Conservation (phyloP, 2,329 filamentous ascomycete species). For the Neonectria magnoliae region DNA sequence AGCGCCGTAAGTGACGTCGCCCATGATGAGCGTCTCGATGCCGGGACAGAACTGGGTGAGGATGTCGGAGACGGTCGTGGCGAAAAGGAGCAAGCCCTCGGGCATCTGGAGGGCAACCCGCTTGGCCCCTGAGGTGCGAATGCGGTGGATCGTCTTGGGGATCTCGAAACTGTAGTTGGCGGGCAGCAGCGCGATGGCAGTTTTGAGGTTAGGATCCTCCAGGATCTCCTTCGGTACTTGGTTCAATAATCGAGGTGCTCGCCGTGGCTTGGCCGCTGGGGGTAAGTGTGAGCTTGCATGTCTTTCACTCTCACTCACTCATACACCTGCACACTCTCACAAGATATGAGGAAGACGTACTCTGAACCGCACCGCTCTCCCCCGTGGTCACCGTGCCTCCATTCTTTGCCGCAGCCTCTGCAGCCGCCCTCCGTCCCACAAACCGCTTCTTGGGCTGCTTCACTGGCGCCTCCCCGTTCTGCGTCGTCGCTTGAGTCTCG, state of each 20-base stretch:
- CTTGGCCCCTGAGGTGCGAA: constrained; percentile 81
- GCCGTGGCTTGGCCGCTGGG: constrained; percentile 75
- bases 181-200: constrained; percentile 86
- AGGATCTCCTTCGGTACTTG: constrained; percentile 90
- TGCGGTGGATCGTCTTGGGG: constrained; percentile 95
- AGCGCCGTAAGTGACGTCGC: constrained; percentile 97
- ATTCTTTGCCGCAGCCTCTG: constrained; percentile 65
- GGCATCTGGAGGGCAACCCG: constrained; percentile 96
- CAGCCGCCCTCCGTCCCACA: constrained; percentile 81
- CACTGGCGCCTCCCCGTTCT: constrained; percentile 55
- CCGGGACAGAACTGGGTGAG: constrained; percentile 92
- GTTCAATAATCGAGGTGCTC: constrained; percentile 84
- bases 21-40: constrained; percentile 96
- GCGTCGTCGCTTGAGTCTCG: constrained; percentile 37
- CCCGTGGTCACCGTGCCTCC: constrained; percentile 39
- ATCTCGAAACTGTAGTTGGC: constrained; percentile 99
- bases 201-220: constrained; percentile 85
- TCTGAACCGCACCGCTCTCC: constrained; percentile 53
- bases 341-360: constrained; percentile 54
- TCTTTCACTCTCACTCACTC: constrained; percentile 12
- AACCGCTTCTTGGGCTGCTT: constrained; percentile 92
- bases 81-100: constrained; percentile 93
- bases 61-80: constrained; percentile 97
- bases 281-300: constrained; percentile 23
- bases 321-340: constrained; percentile 9